Conservation (phyloP, 495 filamentous ascomycete genomes). For the Cenococcum geophilum region DNA sequence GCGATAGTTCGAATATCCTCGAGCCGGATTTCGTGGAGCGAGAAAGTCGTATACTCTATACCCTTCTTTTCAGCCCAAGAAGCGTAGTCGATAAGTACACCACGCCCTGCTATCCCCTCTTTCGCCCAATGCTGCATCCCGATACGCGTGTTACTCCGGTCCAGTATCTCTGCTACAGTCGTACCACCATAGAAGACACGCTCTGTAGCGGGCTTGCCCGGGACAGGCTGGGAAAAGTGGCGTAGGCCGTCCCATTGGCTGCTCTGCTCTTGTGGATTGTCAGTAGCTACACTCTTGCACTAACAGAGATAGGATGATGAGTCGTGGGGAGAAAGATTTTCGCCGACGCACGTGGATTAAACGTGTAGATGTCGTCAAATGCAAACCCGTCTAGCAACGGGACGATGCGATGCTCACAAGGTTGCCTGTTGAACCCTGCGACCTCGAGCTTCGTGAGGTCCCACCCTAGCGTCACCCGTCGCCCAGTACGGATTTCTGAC, state of each 20-base stretch:
- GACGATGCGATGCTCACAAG: slow-evolving; percentile 4
- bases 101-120: slow-evolving; percentile 24
- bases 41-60: slow-evolving; percentile 21
- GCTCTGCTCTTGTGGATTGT: not conserved
- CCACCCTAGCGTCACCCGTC: slow-evolving; percentile 13
- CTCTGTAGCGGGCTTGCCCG: not conserved
- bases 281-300: not conserved
- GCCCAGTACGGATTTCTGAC: slow-evolving; percentile 14
- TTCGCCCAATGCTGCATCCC: slow-evolving; percentile 16
- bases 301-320: too few relatives aligned
- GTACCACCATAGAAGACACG: not conserved
- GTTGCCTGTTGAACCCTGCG: slow-evolving; percentile 8
- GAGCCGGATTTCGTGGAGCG: slow-evolving; percentile 12
- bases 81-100: slow-evolving; percentile 26
- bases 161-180: not conserved
- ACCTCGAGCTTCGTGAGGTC: slow-evolving; percentile 12
- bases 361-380: not conserved
- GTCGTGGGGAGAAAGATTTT: not conserved
- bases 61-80: slow-evolving; percentile 17
- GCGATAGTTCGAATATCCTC: slow-evolving; percentile 16
- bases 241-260: not conserved
- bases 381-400: slow-evolving; percentile 9
- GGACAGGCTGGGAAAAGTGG: not conserved
- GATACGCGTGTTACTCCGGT: not conserved
- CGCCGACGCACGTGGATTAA: not conserved